Evolutionary conservation across 441 rosid species (phyloP).

Genomic region (Breynia disticha): DNA sequence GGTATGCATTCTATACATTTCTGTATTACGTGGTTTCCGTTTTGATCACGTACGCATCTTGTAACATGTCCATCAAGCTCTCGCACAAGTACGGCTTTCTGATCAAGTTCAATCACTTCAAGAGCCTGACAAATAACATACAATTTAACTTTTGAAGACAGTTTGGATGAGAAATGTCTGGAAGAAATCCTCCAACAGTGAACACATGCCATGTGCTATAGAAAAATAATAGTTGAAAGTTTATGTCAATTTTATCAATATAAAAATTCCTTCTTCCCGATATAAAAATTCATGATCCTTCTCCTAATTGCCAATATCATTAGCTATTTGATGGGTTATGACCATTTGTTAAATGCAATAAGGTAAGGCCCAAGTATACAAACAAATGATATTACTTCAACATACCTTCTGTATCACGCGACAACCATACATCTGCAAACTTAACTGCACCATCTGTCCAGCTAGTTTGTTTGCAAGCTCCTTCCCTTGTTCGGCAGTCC

Average conservation of each 20-base stretch:
- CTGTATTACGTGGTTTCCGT: constrained; percentile 96
- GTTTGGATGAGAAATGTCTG: too few relatives aligned
- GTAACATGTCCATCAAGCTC: constrained; percentile 92
- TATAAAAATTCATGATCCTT: too few relatives aligned
- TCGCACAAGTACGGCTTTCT: constrained; percentile 58
- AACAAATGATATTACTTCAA: not conserved
- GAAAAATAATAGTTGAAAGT: too few relatives aligned
- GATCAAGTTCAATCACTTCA: constrained; percentile 92
- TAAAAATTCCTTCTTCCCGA: too few relatives aligned
- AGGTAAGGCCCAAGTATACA: too few relatives aligned
- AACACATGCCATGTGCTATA: too few relatives aligned
- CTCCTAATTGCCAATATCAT: too few relatives aligned
- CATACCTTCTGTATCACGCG: constrained; percentile 78
- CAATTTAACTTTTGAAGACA: not conserved
- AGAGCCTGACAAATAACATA: constrained; percentile 49
- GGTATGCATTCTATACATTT: constrained; percentile 90
- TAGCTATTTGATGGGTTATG: too few relatives aligned
- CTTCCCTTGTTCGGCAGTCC: constrained; percentile 47
- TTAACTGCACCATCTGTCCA: constrained; percentile 54
- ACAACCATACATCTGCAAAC: constrained; percentile 84
- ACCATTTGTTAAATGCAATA: too few relatives aligned
- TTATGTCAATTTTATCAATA: too few relatives aligned
- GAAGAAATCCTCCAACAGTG: too few relatives aligned
- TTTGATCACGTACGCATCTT: constrained; percentile 95
- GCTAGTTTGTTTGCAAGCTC: constrained; percentile 61